These are phyloP conservation scores for Alternaria burnsii DNA, from an alignment of 2,329 filamentous ascomycete genomes.

Conservation along the genomic window DNA sequence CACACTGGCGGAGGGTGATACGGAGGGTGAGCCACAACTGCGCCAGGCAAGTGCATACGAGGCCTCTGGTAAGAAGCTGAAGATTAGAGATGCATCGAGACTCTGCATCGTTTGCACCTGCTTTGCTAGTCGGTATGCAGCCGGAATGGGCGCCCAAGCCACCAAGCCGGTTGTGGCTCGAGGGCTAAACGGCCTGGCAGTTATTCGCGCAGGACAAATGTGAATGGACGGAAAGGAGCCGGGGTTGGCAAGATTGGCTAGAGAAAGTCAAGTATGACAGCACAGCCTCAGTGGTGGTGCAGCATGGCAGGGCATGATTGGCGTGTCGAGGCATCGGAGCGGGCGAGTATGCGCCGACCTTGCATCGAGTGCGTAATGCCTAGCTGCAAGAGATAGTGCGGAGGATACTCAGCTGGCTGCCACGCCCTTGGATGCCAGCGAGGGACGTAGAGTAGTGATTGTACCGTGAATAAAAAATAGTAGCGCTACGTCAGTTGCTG, in stretches of 20 bases:
- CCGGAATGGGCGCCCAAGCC: not conserved
- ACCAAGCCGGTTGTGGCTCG: conserved; percentile 7
- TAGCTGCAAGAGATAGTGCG: not conserved
- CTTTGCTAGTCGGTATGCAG: not conserved
- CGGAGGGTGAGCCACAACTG: not conserved
- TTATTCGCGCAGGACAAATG: conserved; percentile 3
- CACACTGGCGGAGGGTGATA: not conserved
- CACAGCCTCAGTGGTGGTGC: conserved; percentile 29
- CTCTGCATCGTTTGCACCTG: not conserved
- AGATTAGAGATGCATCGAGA: not conserved
- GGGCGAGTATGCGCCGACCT: conserved; percentile 14
- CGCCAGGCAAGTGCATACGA: not conserved
- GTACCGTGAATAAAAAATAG: not conserved
- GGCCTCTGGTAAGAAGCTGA: not conserved
- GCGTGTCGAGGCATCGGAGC: conserved; percentile 19
- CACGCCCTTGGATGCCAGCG: conserved; percentile 3
- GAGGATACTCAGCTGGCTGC: not conserved
- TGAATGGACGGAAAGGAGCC: conserved; percentile 8
- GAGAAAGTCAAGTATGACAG: conserved; percentile 4
- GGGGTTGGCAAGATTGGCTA: conserved; percentile 11
- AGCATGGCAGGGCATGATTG: conserved; percentile 20
- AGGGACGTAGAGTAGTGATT: not conserved
- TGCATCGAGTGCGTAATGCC: conserved; percentile 30
- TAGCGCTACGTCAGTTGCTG: not conserved
- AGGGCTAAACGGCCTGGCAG: not conserved